Percentiles rank a stretch among this genome's conserved stretches.
Evolutionary conservation across 2,329 filamentous ascomycete genomes (phyloP).

Genomic region (Dothistroma septosporum): DNA sequence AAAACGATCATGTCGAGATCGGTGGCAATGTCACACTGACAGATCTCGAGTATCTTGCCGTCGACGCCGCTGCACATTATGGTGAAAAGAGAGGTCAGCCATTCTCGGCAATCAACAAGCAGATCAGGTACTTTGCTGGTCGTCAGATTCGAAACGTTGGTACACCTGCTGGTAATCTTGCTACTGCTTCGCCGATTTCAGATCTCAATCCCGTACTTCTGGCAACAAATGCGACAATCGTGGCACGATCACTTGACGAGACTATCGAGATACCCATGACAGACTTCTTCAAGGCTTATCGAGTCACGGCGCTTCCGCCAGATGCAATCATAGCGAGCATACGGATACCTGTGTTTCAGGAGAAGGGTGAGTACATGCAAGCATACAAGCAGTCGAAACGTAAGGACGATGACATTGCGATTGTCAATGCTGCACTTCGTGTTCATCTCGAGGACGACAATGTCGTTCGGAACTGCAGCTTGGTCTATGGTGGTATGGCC

Average conservation of each 20-base stretch:
- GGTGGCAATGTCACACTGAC: slow-evolving; percentile 91
- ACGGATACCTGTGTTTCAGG: slow-evolving; percentile 71
- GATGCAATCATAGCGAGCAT: slow-evolving; percentile 84
- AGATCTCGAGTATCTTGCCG: slow-evolving; percentile 80
- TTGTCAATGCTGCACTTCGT: slow-evolving; percentile 83
- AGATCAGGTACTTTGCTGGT: slow-evolving; percentile 90
- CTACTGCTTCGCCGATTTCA: slow-evolving; percentile 91
- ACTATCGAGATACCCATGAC: slow-evolving; percentile 87
- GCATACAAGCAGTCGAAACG: slow-evolving; percentile 96
- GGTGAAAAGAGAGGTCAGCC: slow-evolving; percentile 68
- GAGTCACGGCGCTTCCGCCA: slow-evolving; percentile 72
- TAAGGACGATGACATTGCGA: slow-evolving; percentile 97
- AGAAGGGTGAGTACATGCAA: slow-evolving; percentile 76
- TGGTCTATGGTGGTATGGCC: slow-evolving; percentile 95
- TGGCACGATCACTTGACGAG: slow-evolving; percentile 70
- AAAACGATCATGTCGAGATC: slow-evolving; percentile 79
- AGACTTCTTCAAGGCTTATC: slow-evolving; percentile 87
- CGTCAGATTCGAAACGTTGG: slow-evolving; percentile 97
- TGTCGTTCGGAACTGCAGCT: slow-evolving; percentile 66
- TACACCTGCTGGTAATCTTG: slow-evolving; percentile 89
- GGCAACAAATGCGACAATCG: slow-evolving; percentile 73
- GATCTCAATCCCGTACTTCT: slow-evolving; percentile 94
- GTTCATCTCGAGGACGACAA: slow-evolving; percentile 67
- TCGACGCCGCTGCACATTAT: slow-evolving; percentile 74
- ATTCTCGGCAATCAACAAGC: slow-evolving; percentile 87